A percentile compares a stretch with the other conserved stretches of the same genome.
These are phyloP conservation scores for Hypoxylon crocopeplum DNA, from an alignment of 495 filamentous ascomycete genomes.

Conservation along the genomic window DNA sequence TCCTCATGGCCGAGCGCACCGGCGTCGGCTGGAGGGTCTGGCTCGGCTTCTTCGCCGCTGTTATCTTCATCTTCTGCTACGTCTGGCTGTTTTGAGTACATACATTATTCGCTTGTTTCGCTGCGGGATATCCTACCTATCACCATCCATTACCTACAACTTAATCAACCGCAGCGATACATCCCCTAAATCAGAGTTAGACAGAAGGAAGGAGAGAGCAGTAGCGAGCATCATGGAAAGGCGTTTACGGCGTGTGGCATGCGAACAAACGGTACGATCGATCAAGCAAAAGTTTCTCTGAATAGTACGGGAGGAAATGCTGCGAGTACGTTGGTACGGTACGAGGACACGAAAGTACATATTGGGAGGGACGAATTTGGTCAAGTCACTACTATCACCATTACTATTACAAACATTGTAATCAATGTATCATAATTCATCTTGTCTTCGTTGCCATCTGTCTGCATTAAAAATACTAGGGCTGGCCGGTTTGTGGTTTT, in stretches of 20 bases:
- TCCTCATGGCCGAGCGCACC: slow-evolving; percentile 91
- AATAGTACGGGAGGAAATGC: not conserved
- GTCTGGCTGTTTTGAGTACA: slow-evolving; percentile 83
- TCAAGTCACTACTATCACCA: slow-evolving; percentile 1
- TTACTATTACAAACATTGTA: slow-evolving; percentile 26
- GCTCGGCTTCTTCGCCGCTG: slow-evolving; percentile 82
- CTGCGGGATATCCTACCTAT: slow-evolving; percentile 3
- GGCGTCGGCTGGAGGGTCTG: slow-evolving; percentile 95
- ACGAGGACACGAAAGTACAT: slow-evolving; percentile 27
- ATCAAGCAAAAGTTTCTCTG: not conserved
- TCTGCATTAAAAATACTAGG: slow-evolving; percentile 17
- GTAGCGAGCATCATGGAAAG: not conserved
- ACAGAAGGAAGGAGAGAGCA: not conserved
- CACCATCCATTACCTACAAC: no score
- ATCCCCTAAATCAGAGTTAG: no score
- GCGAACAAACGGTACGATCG: not conserved
- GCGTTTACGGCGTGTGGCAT: slow-evolving; percentile 7
- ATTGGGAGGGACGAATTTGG: slow-evolving; percentile 7
- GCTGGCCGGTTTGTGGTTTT: not conserved
- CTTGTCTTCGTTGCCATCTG: slow-evolving; percentile 13
- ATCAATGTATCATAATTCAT: slow-evolving; percentile 43
- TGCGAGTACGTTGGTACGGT: slow-evolving; percentile 5
- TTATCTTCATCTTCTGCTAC: slow-evolving; percentile 82
- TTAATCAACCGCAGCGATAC: no score
- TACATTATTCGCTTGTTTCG: not conserved